Evolutionary conservation across 352 stramenopile species (phyloP).

Genomic region (Phytophthora sp.): DNA sequence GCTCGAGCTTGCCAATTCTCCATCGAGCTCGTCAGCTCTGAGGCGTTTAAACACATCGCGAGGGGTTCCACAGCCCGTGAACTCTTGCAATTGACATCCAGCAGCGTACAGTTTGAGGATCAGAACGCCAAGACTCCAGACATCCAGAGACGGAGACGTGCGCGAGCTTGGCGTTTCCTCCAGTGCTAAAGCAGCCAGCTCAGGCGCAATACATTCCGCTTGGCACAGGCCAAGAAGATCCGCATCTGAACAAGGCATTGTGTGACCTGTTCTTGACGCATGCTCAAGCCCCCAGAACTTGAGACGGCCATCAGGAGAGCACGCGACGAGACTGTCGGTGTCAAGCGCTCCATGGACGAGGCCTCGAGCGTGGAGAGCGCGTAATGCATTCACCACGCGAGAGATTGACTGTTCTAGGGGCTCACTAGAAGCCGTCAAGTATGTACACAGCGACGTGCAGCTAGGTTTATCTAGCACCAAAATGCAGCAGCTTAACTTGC

Average conservation of each 20-base stretch:
- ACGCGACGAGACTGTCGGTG: conserved; percentile 46
- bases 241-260: conserved; percentile 7
- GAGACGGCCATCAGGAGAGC: conserved; percentile 41
- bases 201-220: conserved; percentile 52
- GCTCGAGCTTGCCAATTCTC: conserved; percentile 22
- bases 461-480: conserved; percentile 53
- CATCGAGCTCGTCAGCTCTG: conserved; percentile 11
- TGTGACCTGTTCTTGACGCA: conserved; percentile 37
- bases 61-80: conserved; percentile 40
- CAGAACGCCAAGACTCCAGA: conserved; percentile 67
- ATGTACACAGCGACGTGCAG: conserved; percentile 42
- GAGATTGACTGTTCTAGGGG: conserved; percentile 44
- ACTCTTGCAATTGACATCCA: conserved; percentile 55
- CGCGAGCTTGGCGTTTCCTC: conserved; percentile 24
- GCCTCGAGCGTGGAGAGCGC: conserved; percentile 50
- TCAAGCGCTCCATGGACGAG: conserved; percentile 65
- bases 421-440: conserved; percentile 37
- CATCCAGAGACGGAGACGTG: conserved; percentile 50
- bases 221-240: conserved; percentile 21
- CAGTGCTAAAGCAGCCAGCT: conserved; percentile 52
- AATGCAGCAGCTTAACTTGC: conserved; percentile 53
- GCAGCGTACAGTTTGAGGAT: conserved; percentile 63
- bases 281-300: conserved; percentile 64
- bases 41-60: conserved; percentile 47
- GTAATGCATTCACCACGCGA: conserved; percentile 44